phyloP scores from a whole-genome alignment of 495 filamentous ascomycete genomes.

The Podospora pseudocomata region DNA sequence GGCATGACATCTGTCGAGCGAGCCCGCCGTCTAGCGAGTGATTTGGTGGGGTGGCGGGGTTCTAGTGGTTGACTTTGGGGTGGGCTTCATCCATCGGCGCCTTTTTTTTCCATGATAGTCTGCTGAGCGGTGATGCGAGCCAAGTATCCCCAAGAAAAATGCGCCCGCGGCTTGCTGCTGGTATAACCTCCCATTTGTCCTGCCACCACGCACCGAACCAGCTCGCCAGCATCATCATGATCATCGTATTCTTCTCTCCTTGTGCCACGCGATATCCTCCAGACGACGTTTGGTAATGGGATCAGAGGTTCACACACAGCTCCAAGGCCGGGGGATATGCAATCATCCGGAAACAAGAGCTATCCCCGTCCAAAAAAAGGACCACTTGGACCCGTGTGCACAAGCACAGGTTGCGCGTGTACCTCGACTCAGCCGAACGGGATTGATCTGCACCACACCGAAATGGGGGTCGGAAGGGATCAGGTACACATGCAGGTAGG shows the following conservation, averaged over 20 bases:
- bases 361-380: slow-evolving; percentile 11
- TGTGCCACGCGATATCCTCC: neutral
- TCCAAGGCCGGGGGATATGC: slow-evolving; percentile 3
- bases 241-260: neutral
- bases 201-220: neutral
- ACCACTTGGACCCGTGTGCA: slow-evolving; percentile 25
- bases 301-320: neutral
- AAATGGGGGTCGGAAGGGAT: slow-evolving; percentile 3
- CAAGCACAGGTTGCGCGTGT: slow-evolving; percentile 4
- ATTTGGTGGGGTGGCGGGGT: slow-evolving; percentile 34
- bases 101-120: neutral
- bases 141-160: slow-evolving; percentile 10
- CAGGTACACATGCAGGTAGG: slow-evolving; percentile 12
- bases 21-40: slow-evolving; percentile 14
- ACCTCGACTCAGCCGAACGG: slow-evolving; percentile 14
- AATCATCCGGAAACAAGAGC: slow-evolving; percentile 13
- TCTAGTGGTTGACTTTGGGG: slow-evolving; percentile 11
- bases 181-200: neutral
- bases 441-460: slow-evolving; percentile 6
- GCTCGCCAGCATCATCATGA: too few relatives aligned
- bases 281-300: neutral
- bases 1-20: slow-evolving; percentile 26
- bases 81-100: slow-evolving; percentile 8
- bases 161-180: neutral
- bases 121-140: slow-evolving; percentile 13